Conservation (phyloP, 306 rosid genomes). For the Spatholobus suberectus region DNA sequence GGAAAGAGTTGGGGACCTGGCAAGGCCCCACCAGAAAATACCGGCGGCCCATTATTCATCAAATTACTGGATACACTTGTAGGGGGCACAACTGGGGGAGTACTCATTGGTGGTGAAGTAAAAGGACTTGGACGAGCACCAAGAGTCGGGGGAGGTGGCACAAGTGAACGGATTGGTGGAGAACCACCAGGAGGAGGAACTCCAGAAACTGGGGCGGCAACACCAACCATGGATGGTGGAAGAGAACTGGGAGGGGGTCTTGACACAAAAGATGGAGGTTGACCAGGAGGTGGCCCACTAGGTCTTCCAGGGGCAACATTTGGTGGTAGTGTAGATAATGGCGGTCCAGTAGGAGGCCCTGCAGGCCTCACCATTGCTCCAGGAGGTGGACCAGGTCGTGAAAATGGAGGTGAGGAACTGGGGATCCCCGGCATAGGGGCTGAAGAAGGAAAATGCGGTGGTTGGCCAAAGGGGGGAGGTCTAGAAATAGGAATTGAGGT, state of each 20-base stretch:
- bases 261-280: conserved; percentile 48
- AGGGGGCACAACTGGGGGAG: conserved; percentile 47
- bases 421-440: conserved; percentile 58
- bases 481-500: conserved; percentile 71
- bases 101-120: conserved; percentile 53
- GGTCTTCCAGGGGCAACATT: conserved; percentile 51
- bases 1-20: conserved; percentile 71
- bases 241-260: conserved; percentile 65
- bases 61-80: conserved; percentile 53
- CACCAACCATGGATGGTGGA: conserved; percentile 49
- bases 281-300: conserved; percentile 56
- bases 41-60: conserved; percentile 82
- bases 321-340: conserved; percentile 51
- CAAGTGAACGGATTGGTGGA: conserved; percentile 53
- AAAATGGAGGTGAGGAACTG: conserved; percentile 54
- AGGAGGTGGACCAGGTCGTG: conserved; percentile 84
- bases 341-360: conserved; percentile 61
- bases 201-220: conserved; percentile 51
- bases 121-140: conserved; percentile 61
- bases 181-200: conserved; percentile 56
- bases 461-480: conserved; percentile 77
- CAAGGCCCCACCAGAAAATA: conserved; percentile 56
- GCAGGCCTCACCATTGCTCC: conserved; percentile 57
- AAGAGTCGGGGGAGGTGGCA: conserved; percentile 34
- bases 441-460: conserved; percentile 61